Evolutionary conservation across 2,329 filamentous ascomycete genomes (phyloP).

Genomic region (Exophiala mesophila): DNA sequence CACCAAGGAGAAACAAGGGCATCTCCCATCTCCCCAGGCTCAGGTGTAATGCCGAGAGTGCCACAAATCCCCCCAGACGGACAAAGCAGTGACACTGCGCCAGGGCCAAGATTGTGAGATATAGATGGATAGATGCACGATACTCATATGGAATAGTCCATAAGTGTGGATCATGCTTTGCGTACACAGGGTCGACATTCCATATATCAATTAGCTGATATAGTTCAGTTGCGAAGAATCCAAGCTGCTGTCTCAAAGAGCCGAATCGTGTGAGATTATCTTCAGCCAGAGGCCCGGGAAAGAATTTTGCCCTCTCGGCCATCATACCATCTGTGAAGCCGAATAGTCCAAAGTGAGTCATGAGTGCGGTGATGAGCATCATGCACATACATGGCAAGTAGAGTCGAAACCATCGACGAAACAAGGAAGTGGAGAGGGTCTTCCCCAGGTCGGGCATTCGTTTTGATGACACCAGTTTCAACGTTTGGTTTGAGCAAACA

Average conservation of each 20-base stretch:
- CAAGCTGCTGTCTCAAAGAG: background rate
- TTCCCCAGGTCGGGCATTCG: background rate
- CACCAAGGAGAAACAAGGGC: constrained; percentile 5
- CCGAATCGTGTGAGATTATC: background rate
- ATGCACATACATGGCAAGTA: background rate
- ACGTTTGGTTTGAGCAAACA: constrained; percentile 1
- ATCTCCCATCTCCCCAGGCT: constrained; percentile 2
- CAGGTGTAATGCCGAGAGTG: background rate
- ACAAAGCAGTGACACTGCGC: constrained; percentile 1
- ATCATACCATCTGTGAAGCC: background rate
- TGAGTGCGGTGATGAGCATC: background rate
- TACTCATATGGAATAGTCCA: constrained; percentile 7
- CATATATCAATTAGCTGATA: constrained; percentile 5
- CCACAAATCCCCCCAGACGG: background rate
- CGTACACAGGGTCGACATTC: background rate
- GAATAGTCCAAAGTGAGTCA: background rate
- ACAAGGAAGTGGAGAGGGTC: background rate
- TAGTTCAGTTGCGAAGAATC: background rate
- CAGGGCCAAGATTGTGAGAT: constrained; percentile 1
- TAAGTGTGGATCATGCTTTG: constrained; percentile 5
- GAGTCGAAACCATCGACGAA: background rate
- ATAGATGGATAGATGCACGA: constrained; percentile 7
- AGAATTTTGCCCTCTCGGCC: background rate
- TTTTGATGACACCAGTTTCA: constrained; percentile 1
- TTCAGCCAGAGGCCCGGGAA: background rate